These are phyloP conservation scores for Nepenthes alata DNA, from an alignment of 179 eudicot species.

Conservation along the genomic window DNA sequence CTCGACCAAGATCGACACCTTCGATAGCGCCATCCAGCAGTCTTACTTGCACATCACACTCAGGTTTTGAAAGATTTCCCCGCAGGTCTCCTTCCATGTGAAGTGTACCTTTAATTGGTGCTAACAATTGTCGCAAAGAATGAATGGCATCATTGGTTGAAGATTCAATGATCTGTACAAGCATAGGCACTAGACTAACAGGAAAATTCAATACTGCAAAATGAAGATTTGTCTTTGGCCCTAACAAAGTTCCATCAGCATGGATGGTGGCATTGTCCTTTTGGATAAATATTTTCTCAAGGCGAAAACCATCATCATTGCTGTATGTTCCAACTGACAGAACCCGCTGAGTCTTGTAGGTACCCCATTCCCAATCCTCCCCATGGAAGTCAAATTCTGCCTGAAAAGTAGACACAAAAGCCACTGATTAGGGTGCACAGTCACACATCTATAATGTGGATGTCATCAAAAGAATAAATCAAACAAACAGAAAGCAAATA, in stretches of 20 bases:
- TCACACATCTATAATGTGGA: background rate
- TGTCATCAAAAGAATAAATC: background rate
- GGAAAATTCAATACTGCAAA: conserved; percentile 98
- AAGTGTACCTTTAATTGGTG: conserved; percentile 84
- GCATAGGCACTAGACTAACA: conserved; percentile 83
- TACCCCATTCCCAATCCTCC: conserved; percentile 99
- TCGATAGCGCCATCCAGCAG: conserved; percentile 96
- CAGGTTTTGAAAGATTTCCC: conserved; percentile 89
- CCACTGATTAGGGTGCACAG: background rate
- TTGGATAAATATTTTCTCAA: conserved; percentile 92
- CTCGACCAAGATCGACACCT: conserved; percentile 95
- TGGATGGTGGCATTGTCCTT: conserved; percentile 96
- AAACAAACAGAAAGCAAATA: background rate
- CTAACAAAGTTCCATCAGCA: conserved; percentile 92
- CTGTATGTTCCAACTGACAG: conserved; percentile 94
- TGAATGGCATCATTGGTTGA: conserved; percentile 78
- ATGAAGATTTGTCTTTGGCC: conserved; percentile 96
- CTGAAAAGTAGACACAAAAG: conserved; percentile 20
- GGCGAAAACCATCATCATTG: conserved; percentile 93
- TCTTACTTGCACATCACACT: conserved; percentile 98
- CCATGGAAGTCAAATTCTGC: conserved; percentile 98
- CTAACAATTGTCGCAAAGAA: conserved; percentile 69
- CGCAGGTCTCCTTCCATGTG: conserved; percentile 99
- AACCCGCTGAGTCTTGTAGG: conserved; percentile 88
- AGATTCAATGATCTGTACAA: conserved; percentile 85